These are phyloP conservation scores for Pulicaria dysenterica DNA, from an alignment of 129 eudicot species.

Conservation along the genomic window DNA sequence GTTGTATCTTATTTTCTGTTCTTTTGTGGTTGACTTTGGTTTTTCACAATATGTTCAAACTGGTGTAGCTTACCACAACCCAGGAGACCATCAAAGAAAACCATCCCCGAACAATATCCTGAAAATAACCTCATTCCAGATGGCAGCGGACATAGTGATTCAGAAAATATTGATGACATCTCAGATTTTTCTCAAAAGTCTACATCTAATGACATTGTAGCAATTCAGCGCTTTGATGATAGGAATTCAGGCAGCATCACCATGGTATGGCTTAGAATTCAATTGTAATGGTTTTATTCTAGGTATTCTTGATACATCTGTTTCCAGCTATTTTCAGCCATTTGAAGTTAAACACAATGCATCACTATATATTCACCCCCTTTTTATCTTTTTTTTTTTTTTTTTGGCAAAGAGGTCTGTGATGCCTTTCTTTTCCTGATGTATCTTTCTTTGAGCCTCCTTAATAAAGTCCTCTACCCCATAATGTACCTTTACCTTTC, in stretches of 20 bases:
- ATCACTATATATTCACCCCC: slow-evolving; percentile 2
- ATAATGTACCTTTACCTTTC: not conserved
- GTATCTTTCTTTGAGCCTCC: not conserved
- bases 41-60: slow-evolving; percentile 18
- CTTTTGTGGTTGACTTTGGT: slow-evolving; percentile 2
- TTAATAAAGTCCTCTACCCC: not conserved
- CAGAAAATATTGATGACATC: slow-evolving; percentile 45
- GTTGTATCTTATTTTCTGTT: not conserved
- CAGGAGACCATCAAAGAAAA: slow-evolving; percentile 67
- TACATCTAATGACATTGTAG: slow-evolving; percentile 37
- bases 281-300: slow-evolving; percentile 27
- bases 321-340: slow-evolving; percentile 19
- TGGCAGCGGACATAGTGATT: slow-evolving; percentile 46
- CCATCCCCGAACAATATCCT: slow-evolving; percentile 41
- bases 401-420: slow-evolving; percentile 13
- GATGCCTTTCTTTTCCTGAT: not conserved
- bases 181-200: slow-evolving; percentile 34
- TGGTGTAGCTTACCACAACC: slow-evolving; percentile 59
- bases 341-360: slow-evolving; percentile 9
- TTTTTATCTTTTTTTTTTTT: not conserved
- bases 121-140: slow-evolving; percentile 47
- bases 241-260: slow-evolving; percentile 36
- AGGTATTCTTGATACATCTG: slow-evolving; percentile 28
- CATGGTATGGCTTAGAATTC: slow-evolving; percentile 36
- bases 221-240: slow-evolving; percentile 41